phyloP scores from a whole-genome alignment of 208 protist species.

The Plasmodiophora brassicae region DNA sequence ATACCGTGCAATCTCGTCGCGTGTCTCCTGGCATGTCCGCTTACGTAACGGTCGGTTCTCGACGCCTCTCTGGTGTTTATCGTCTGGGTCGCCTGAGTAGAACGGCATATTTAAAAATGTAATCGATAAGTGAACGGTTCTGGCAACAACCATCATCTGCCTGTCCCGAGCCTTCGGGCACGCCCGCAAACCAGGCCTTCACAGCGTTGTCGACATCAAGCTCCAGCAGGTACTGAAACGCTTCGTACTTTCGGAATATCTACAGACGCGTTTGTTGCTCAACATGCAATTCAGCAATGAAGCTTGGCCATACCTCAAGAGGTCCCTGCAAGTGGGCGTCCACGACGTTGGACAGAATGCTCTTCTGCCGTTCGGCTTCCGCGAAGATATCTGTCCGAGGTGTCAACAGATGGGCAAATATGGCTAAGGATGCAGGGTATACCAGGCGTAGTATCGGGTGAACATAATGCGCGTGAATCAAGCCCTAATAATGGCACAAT shows the following conservation, averaged over 20 bases:
- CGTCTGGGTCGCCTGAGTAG: too few species aligned
- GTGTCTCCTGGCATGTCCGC: neutral
- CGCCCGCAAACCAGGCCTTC: neutral
- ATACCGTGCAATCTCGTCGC: neutral
- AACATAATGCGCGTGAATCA: neutral
- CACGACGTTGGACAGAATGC: neutral
- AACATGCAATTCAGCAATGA: neutral
- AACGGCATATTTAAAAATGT: too few species aligned
- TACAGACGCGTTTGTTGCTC: neutral
- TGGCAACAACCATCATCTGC: neutral
- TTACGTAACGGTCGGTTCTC: neutral
- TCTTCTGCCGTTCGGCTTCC: slow-evolving; percentile 27
- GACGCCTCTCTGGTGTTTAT: neutral
- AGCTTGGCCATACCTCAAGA: neutral
- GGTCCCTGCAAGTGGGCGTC: neutral
- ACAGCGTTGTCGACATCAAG: neutral
- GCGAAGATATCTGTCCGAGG: slow-evolving; percentile 1
- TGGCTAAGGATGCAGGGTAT: neutral
- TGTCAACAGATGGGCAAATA: neutral
- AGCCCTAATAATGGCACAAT: neutral
- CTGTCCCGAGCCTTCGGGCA: neutral
- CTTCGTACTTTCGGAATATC: neutral
- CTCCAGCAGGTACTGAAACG: neutral
- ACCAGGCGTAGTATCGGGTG: neutral
- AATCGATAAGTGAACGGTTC: neutral